Percentiles rank a stretch among this genome's conserved stretches.
Conservation (phyloP, 805 yeast genomes). For the Candida nitratophila region DNA sequence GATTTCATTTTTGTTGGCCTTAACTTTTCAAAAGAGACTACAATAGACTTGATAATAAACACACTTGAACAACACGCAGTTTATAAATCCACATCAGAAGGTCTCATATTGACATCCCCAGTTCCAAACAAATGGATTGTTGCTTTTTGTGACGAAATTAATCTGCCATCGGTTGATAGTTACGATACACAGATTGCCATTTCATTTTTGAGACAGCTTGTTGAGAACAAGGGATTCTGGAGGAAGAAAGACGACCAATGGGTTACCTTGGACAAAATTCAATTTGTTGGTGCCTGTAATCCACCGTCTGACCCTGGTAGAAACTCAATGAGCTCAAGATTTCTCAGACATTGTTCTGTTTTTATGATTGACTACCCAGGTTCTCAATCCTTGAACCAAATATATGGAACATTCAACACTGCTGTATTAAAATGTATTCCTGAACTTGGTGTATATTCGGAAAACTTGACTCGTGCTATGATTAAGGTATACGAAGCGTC, state of each 20-base stretch:
- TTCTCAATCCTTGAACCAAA: constrained; percentile 48
- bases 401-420: constrained; percentile 51
- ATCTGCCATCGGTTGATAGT: constrained; percentile 64
- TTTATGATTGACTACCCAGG: constrained; percentile 80
- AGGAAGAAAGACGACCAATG: constrained; percentile 49
- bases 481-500: constrained; percentile 49
- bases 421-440: constrained; percentile 60
- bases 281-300: constrained; percentile 93
- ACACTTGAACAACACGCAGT: constrained; percentile 69
- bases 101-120: constrained; percentile 50
- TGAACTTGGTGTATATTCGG: constrained; percentile 44
- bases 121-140: constrained; percentile 64
- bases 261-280: constrained; percentile 59
- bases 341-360: constrained; percentile 59
- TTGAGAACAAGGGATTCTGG: constrained; percentile 79
- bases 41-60: constrained; percentile 51
- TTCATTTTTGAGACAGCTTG: constrained; percentile 64
- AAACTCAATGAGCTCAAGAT: constrained; percentile 45
- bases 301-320: constrained; percentile 83
- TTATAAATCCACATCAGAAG: constrained; percentile 45
- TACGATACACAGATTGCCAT: constrained; percentile 72
- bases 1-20: constrained; percentile 56
- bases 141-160: constrained; percentile 87
- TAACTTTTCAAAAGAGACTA: constrained; percentile 78
- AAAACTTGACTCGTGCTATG: constrained; percentile 56